Evolutionary conservation across 768 basidiomycete species (phyloP).

Genomic region (Termitomyces sp.): DNA sequence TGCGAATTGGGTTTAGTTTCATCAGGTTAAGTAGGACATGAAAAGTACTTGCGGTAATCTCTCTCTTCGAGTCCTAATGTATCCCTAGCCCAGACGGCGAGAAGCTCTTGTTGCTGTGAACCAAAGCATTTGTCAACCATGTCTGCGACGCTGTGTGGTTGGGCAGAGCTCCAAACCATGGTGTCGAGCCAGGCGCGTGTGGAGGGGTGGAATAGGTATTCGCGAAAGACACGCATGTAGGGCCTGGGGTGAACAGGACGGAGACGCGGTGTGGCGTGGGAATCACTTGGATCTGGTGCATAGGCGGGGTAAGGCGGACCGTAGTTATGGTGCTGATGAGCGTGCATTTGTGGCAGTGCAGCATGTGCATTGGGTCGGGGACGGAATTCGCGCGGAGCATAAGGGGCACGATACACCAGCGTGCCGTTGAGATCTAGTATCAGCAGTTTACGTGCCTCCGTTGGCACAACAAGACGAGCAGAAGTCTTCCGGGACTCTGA

Average conservation of each 20-base stretch:
- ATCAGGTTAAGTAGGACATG: not conserved
- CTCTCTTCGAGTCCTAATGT: constrained; percentile 58
- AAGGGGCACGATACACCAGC: constrained; percentile 55
- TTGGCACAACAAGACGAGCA: constrained; percentile 17
- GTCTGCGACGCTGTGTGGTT: constrained; percentile 69
- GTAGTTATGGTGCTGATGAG: no score
- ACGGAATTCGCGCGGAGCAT: constrained; percentile 14
- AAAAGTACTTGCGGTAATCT: constrained; percentile 57
- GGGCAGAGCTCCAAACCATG: constrained; percentile 88
- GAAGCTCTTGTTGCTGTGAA: constrained; percentile 30
- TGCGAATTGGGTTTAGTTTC: constrained; percentile 1
- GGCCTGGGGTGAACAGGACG: constrained; percentile 53
- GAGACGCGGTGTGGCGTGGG: constrained; percentile 14
- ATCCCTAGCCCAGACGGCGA: constrained; percentile 77
- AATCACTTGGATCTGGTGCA: not conserved
- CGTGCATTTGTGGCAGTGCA: not conserved
- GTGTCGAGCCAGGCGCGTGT: constrained; percentile 71
- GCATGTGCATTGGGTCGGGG: not conserved
- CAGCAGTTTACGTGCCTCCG: constrained; percentile 51
- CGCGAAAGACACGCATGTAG: constrained; percentile 54
- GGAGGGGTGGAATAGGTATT: constrained; percentile 56
- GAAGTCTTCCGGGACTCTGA: constrained; percentile 24
- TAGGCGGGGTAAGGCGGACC: not conserved
- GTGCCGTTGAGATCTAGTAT: constrained; percentile 77
- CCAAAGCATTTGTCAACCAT: constrained; percentile 69